These are phyloP conservation scores for Butyriboletus loyo DNA, from an alignment of 768 basidiomycete genomes.

Conservation along the genomic window DNA sequence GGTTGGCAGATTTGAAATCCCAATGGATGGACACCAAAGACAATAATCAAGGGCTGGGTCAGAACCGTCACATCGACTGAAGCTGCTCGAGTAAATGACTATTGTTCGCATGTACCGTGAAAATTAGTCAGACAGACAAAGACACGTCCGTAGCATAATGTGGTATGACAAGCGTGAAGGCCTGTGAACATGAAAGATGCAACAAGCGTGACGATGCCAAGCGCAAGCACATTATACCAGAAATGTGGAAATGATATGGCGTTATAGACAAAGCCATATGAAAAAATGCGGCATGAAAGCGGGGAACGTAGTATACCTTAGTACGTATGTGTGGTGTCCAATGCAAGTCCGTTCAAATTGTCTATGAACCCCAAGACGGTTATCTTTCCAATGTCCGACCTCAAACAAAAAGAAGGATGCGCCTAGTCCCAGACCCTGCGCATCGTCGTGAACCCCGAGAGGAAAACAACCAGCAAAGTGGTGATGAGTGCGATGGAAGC, in stretches of 20 bases:
- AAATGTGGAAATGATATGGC: slow-evolving; percentile 7
- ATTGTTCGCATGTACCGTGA: slow-evolving; percentile 3
- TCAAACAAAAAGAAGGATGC: background rate
- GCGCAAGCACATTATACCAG: slow-evolving; percentile 25
- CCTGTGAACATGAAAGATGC: slow-evolving; percentile 7
- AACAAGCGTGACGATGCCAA: slow-evolving; percentile 2
- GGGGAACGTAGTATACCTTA: slow-evolving; percentile 24
- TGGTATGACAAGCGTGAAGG: slow-evolving; percentile 1
- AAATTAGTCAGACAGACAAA: slow-evolving; percentile 1
- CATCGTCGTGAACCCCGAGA: slow-evolving; percentile 34
- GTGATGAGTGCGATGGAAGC: slow-evolving; percentile 33
- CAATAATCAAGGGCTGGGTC: no score
- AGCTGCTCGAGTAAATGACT: background rate
- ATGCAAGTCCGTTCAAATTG: slow-evolving; percentile 28
- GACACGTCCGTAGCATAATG: background rate
- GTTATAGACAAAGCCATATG: slow-evolving; percentile 13
- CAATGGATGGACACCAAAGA: no score
- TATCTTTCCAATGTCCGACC: background rate
- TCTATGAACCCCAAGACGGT: slow-evolving; percentile 19
- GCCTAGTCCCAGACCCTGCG: slow-evolving; percentile 30
- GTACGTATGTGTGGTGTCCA: slow-evolving; percentile 29
- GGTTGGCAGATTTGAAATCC: no score
- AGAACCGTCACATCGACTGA: no score
- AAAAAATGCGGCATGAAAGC: slow-evolving; percentile 22
- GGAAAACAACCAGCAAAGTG: slow-evolving; percentile 29